Evolutionary conservation across 352 stramenopile species (phyloP).

Genomic region (Blastocystis sp.): DNA sequence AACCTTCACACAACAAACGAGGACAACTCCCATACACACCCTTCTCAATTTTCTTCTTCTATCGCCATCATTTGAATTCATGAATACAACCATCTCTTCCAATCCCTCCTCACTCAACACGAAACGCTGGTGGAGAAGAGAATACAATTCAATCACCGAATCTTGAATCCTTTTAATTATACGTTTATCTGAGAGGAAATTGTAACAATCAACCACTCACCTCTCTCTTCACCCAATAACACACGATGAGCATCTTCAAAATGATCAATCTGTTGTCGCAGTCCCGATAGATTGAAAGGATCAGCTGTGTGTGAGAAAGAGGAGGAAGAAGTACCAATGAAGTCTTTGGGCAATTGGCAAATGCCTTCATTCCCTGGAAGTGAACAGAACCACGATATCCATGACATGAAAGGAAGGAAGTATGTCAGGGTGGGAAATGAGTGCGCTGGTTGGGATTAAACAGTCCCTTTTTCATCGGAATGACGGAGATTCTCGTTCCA

Average conservation of each 20-base stretch:
- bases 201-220: not conserved
- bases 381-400: slow-evolving; percentile 48
- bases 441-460: no score
- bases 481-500: no score
- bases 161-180: slow-evolving; percentile 1
- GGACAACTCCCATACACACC: slow-evolving; percentile 30
- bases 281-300: not conserved
- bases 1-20: slow-evolving; percentile 9
- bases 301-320: not conserved
- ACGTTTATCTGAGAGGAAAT: not conserved
- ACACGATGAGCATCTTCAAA: not conserved
- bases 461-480: no score
- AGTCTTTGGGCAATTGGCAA: not conserved
- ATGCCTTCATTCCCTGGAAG: slow-evolving; percentile 42
- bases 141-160: slow-evolving; percentile 38
- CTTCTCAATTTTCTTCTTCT: slow-evolving; percentile 12
- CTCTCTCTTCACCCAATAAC: not conserved
- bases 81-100: not conserved
- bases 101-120: slow-evolving; percentile 5
- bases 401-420: no score
- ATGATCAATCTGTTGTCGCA: slow-evolving; percentile 1
- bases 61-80: not conserved
- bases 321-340: not conserved
- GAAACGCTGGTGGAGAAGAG: slow-evolving; percentile 26
- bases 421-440: no score